Percentiles rank a stretch among this genome's conserved stretches.
Evolutionary conservation across 2,329 filamentous ascomycete genomes (phyloP).

Genomic region (Colletotrichum abscissum): DNA sequence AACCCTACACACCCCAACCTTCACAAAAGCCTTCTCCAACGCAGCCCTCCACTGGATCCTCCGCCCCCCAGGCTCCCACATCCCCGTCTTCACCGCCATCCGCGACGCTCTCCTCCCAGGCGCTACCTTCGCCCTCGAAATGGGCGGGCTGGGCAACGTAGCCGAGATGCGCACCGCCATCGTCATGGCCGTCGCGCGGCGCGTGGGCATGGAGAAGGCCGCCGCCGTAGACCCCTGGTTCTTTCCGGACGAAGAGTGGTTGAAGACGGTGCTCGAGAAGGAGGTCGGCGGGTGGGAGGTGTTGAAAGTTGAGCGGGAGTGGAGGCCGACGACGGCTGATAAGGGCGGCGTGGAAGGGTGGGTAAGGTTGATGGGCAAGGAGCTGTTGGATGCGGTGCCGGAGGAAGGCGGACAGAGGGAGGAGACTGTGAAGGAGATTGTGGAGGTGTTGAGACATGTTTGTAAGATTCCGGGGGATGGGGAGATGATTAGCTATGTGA

Average conservation of each 20-base stretch:
- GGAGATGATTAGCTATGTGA: constrained; percentile 64
- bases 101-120: constrained; percentile 63
- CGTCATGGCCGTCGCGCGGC: constrained; percentile 62
- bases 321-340: constrained; percentile 70
- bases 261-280: constrained; percentile 53
- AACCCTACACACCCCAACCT: constrained; percentile 39
- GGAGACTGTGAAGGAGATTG: constrained; percentile 63
- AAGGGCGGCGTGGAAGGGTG: constrained; percentile 73
- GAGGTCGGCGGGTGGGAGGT: constrained; percentile 60
- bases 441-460: constrained; percentile 64
- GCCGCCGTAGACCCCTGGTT: constrained; percentile 73
- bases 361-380: constrained; percentile 72
- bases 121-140: constrained; percentile 74
- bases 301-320: constrained; percentile 69
- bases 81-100: constrained; percentile 64
- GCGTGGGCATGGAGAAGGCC: constrained; percentile 61
- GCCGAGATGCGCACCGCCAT: constrained; percentile 71
- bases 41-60: constrained; percentile 77
- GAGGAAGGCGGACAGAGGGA: constrained; percentile 59
- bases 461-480: constrained; percentile 68
- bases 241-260: constrained; percentile 75
- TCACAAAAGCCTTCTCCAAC: constrained; percentile 73
- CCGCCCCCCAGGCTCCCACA: constrained; percentile 52
- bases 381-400: constrained; percentile 65
- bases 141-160: constrained; percentile 78